These are phyloP conservation scores for Aspergillus pseudoterreus DNA, from an alignment of 2,329 filamentous ascomycete species.

Conservation along the genomic window DNA sequence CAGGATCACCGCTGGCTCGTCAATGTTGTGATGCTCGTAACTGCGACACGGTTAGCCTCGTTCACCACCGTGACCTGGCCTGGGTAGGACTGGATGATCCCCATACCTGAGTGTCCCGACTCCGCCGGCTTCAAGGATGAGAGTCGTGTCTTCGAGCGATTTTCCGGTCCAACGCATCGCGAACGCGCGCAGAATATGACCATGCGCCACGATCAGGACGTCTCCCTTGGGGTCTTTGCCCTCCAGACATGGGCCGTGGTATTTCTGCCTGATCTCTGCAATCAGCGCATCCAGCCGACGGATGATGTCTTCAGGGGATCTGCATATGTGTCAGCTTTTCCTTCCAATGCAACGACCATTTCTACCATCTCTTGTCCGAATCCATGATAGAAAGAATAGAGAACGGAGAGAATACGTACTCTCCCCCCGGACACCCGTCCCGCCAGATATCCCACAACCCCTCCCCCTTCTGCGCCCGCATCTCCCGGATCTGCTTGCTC, in stretches of 20 bases:
- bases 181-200: conserved; percentile 83
- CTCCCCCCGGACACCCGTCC: conserved; percentile 82
- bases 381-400: background rate
- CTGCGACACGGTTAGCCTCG: conserved; percentile 35
- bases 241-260: conserved; percentile 61
- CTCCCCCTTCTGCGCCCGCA: conserved; percentile 55
- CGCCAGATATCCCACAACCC: conserved; percentile 79
- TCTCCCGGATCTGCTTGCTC: conserved; percentile 61
- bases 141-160: conserved; percentile 67
- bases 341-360: background rate
- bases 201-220: conserved; percentile 80
- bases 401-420: conserved; percentile 51
- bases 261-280: conserved; percentile 64
- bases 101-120: conserved; percentile 71
- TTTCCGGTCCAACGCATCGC: conserved; percentile 81
- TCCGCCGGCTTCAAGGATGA: conserved; percentile 86
- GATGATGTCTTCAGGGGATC: conserved; percentile 69
- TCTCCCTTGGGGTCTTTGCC: conserved; percentile 55
- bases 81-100: background rate
- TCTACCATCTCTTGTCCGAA: too few species aligned
- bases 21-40: conserved; percentile 74
- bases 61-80: background rate
- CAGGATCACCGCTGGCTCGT: conserved; percentile 75
- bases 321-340: conserved; percentile 26
- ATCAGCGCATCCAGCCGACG: conserved; percentile 72